Evolutionary conservation across 75 land plant genomes (phyloP).

Genomic region (Cupressus sempervirens): DNA sequence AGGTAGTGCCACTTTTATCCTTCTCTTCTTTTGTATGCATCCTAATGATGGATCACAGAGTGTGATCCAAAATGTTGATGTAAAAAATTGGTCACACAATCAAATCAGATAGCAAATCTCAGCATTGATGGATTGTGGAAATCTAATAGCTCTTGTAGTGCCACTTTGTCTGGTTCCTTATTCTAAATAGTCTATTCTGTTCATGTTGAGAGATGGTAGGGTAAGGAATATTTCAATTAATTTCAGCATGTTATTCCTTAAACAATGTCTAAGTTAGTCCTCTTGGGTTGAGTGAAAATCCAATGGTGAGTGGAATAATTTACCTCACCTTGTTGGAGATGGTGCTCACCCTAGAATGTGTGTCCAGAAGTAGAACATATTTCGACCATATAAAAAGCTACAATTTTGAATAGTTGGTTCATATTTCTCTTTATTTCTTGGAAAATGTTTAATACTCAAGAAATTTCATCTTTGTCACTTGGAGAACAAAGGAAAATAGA

Average conservation of each 20-base stretch:
- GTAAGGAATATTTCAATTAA: slow-evolving; percentile 29
- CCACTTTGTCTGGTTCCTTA: slow-evolving; percentile 62
- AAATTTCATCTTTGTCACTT: slow-evolving; percentile 31
- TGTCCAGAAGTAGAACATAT: not conserved
- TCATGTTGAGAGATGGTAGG: slow-evolving; percentile 72
- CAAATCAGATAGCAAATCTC: too few relatives aligned
- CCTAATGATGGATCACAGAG: too few relatives aligned
- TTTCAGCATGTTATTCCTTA: not conserved
- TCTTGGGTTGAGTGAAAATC: not conserved
- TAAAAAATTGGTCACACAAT: too few relatives aligned
- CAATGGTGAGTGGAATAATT: not conserved
- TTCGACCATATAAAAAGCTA: not conserved
- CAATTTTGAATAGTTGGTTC: not conserved
- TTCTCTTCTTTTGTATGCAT: too few relatives aligned
- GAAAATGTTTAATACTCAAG: not conserved
- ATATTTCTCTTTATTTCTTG: not conserved
- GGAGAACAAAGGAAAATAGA: slow-evolving; percentile 49
- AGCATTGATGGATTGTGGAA: too few relatives aligned
- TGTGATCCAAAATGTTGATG: too few relatives aligned
- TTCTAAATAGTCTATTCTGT: slow-evolving; percentile 49
- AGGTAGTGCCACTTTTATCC: slow-evolving; percentile 70
- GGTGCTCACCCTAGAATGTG: not conserved
- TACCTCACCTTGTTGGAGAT: not conserved
- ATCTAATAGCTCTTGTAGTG: too few relatives aligned
- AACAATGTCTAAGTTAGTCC: not conserved